A percentile compares a stretch with the other conserved stretches of the same genome.
These are phyloP conservation scores for Ophiostoma novo-ulmi DNA, from an alignment of 2,329 filamentous ascomycete genomes.

Conservation along the genomic window DNA sequence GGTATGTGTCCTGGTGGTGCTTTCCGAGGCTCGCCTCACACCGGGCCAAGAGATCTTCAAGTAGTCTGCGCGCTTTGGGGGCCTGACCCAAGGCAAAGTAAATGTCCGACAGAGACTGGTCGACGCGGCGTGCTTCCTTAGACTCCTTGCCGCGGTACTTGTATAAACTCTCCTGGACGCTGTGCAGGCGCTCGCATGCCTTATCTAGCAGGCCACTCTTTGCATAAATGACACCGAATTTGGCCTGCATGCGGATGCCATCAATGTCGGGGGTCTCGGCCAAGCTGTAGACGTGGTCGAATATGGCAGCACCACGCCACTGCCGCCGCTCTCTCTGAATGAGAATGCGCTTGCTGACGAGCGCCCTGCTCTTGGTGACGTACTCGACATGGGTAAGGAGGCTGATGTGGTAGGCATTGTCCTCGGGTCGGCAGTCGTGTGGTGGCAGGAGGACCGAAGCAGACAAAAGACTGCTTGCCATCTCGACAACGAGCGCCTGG, in stretches of 20 bases:
- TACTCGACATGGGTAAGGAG: constrained; percentile 12
- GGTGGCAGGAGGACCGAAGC: constrained; percentile 16
- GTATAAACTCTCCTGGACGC: constrained; percentile 1
- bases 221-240: constrained; percentile 14
- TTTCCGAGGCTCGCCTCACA: neutral
- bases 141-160: constrained; percentile 7
- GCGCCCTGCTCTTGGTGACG: neutral
- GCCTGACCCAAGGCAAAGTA: constrained; percentile 14
- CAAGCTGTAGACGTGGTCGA: neutral
- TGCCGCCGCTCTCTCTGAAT: neutral
- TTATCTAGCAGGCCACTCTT: constrained; percentile 11
- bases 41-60: neutral
- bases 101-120: constrained; percentile 6
- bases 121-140: constrained; percentile 1
- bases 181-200: neutral
- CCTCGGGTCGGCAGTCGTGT: neutral
- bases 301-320: neutral
- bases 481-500: constrained; percentile 14
- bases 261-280: neutral
- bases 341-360: neutral
- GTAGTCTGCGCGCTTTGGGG: neutral
- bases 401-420: constrained; percentile 11
- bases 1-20: constrained; percentile 11
- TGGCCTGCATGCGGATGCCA: constrained; percentile 7
- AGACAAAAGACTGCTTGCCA: constrained; percentile 1